These are phyloP conservation scores for Cordyceps farinosa DNA, from an alignment of 2,329 filamentous ascomycete genomes.

Conservation along the genomic window DNA sequence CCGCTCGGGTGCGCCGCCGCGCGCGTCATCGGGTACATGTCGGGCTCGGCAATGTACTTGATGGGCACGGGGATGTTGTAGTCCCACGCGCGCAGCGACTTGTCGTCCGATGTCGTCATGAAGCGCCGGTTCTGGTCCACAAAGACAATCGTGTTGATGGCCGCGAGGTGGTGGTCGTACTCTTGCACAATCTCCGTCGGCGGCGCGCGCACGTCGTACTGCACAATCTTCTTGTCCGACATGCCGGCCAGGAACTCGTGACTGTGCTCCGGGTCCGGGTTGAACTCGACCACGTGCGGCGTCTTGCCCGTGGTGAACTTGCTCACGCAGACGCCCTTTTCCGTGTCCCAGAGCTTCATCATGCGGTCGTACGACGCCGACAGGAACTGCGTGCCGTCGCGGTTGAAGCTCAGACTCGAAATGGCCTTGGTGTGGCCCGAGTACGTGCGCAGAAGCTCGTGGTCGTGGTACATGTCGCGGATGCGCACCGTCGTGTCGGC, in stretches of 20 bases:
- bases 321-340: conserved; percentile 82
- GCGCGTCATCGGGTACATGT: conserved; percentile 95
- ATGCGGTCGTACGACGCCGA: conserved; percentile 90
- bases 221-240: conserved; percentile 98
- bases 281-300: conserved; percentile 91
- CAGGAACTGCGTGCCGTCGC: conserved; percentile 77
- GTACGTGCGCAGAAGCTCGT: conserved; percentile 86
- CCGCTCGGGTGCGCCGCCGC: conserved; percentile 80
- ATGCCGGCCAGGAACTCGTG: conserved; percentile 95
- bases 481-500: conserved; percentile 90
- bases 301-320: conserved; percentile 94
- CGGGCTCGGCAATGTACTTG: conserved; percentile 95
- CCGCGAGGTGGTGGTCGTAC: conserved; percentile 97
- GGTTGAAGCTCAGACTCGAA: conserved; percentile 85
- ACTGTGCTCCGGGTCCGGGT: conserved; percentile 70
- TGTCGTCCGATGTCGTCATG: conserved; percentile 97
- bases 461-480: conserved; percentile 89
- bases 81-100: conserved; percentile 94
- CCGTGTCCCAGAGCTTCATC: conserved; percentile 98
- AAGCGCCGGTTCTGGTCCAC: conserved; percentile 92
- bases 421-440: conserved; percentile 86
- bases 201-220: conserved; percentile 81
- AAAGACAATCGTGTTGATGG: conserved; percentile 96
- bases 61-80: conserved; percentile 98
- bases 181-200: conserved; percentile 81